A percentile compares a stretch with the other conserved stretches of the same genome.
Conservation (phyloP, 768 basidiomycete genomes). For the Lepiota brunneoincarnata region DNA sequence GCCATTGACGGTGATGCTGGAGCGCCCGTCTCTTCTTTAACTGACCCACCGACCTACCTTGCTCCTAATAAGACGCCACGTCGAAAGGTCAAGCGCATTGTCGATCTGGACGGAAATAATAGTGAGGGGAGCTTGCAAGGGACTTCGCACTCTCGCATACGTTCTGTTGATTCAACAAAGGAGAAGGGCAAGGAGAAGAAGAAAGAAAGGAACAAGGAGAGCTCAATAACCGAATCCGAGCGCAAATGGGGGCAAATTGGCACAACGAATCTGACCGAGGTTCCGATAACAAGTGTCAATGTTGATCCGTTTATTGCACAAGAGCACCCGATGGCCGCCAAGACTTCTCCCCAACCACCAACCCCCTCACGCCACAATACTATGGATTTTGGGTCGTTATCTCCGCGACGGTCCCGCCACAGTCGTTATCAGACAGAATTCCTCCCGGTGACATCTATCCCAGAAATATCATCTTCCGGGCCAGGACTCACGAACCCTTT, state of each 20-base stretch:
- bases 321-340: not conserved
- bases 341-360: not conserved
- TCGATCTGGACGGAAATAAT: conserved; percentile 62
- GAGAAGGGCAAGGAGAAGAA: conserved; percentile 17
- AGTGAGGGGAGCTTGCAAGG: conserved; percentile 30
- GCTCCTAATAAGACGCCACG: conserved; percentile 44
- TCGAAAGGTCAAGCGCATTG: conserved; percentile 73
- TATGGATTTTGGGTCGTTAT: conserved; percentile 2
- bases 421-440: conserved; percentile 51
- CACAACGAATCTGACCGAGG: conserved; percentile 15
- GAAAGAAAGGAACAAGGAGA: conserved; percentile 14
- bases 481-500: not conserved
- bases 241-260: conserved; percentile 20
- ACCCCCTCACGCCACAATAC: conserved; percentile 5
- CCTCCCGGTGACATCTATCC: conserved; percentile 18
- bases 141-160: conserved; percentile 27
- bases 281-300: not conserved
- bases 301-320: not conserved
- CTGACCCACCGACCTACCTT: conserved; percentile 45
- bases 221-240: not conserved
- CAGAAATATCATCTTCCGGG: not conserved
- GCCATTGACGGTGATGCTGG: not conserved
- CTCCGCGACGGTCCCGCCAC: conserved; percentile 36
- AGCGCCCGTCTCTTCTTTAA: conserved; percentile 30
- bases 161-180: conserved; percentile 26